Conservation (phyloP, 495 filamentous ascomycete species). For the Penicillium ochrochloron region DNA sequence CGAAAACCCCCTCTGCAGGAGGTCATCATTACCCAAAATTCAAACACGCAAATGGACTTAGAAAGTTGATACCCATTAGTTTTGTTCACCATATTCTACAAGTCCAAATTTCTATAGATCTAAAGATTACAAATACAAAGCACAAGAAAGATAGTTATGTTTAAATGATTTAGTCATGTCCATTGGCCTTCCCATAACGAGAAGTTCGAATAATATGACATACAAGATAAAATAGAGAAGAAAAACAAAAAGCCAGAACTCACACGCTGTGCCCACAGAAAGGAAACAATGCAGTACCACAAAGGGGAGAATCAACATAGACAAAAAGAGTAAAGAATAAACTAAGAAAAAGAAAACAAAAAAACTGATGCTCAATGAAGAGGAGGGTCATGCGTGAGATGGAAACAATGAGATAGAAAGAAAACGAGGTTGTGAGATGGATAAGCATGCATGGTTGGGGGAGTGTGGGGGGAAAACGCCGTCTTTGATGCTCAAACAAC, state of each 20-base stretch:
- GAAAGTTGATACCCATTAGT: too few relatives aligned
- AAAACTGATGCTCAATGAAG: constrained; percentile 24
- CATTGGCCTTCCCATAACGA: constrained; percentile 25
- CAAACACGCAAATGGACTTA: too few relatives aligned
- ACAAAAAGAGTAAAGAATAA: constrained; percentile 14
- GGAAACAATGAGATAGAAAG: constrained; percentile 8
- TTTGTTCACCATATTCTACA: not conserved
- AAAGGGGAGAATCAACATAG: constrained; percentile 15
- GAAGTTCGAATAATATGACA: constrained; percentile 31
- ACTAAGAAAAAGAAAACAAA: constrained; percentile 15
- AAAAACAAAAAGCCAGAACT: constrained; percentile 31
- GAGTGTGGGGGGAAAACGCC: constrained; percentile 23
- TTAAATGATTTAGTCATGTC: constrained; percentile 24
- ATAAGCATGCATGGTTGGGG: constrained; percentile 25
- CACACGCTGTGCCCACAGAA: constrained; percentile 43
- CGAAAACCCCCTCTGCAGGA: too few relatives aligned
- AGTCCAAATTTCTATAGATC: not conserved
- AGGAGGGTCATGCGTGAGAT: constrained; percentile 5
- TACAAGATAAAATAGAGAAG: constrained; percentile 19
- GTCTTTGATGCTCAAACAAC: constrained; percentile 34
- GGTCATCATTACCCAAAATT: too few relatives aligned
- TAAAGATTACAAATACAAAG: not conserved
- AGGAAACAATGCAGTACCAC: constrained; percentile 38
- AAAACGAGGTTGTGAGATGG: constrained; percentile 25
- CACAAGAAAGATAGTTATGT: not conserved